Evolutionary conservation across 306 rosid species (phyloP), one percentile per base, ranked within the genome.

Genomic region (Arachis stenosperma): DNA sequence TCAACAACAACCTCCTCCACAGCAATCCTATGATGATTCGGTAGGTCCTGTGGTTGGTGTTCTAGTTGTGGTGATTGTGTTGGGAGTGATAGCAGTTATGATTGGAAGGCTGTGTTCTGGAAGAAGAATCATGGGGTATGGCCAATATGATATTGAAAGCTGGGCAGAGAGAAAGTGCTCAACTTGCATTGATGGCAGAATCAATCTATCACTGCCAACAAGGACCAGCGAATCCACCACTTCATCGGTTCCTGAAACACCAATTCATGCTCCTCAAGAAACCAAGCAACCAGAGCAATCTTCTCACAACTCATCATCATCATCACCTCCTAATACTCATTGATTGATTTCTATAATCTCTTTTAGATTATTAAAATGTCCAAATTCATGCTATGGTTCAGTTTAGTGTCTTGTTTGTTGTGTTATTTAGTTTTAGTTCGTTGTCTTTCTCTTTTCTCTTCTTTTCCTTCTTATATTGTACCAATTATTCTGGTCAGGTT

Each of bases 101-200:
- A 83, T 87, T 63, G 92, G 92, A 70, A 76, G 87, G 76, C 61
- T 87, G 4, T 85, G 87, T 56, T 87, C 89, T 0, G 86, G 89
- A 29, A 87, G 77, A 79, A 83, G 77, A 46, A 73, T 88, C 36
- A 84, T 88, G 93, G 96, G 98, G 1, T 84, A 88, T 56, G 90
- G 91, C 3, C 84, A 92, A 50, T 92, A 73, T 44, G 92, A 92
- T 39, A 48, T 92, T 56, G 98, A 89, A 85, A 89, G 84, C 43
- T 92, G 98, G 98, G 98, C 89, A n/a, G 93, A 92, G 84, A 82
- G 60, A 6, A 92, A 89, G 77, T 92, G 93, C 43, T 89, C 96
- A 1, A 73, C 98, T 70, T 92, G 98, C 62, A 89, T 92, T 29
- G 92, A 88, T 58, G 98, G 98, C 42, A 86, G 85, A 76, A 83